Percentiles rank a stretch among this genome's conserved stretches.
phyloP scores from a whole-genome alignment of 1,284 basidiomycete species.

The Sanghuangporus weigelae region DNA sequence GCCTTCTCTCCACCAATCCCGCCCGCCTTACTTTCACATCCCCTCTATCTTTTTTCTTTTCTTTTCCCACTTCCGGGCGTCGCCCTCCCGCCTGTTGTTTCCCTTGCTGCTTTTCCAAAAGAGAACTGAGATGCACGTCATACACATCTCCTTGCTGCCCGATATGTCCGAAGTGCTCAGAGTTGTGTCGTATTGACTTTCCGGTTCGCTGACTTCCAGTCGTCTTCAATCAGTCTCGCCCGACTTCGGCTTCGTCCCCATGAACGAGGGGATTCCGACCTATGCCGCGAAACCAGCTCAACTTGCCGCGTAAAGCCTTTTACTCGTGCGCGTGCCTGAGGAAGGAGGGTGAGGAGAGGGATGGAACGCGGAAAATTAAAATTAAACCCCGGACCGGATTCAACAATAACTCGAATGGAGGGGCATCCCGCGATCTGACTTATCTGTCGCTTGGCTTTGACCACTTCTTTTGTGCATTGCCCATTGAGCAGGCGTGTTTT shows the following conservation, averaged over 20 bases:
- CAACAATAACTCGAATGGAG: background rate
- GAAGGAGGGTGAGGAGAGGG: background rate
- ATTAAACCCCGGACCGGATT: background rate
- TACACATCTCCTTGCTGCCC: background rate
- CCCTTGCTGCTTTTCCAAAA: constrained; percentile 9
- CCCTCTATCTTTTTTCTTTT: background rate
- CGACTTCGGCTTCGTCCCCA: constrained; percentile 73
- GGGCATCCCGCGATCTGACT: background rate
- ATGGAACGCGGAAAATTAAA: background rate
- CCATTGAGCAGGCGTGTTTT: too few species aligned
- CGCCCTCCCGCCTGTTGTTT: too few species aligned
- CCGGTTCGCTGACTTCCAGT: constrained; percentile 42
- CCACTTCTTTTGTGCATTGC: background rate
- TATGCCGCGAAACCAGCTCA: constrained; percentile 58
- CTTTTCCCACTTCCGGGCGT: too few species aligned
- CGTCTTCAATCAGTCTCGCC: constrained; percentile 58
- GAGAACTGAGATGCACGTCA: background rate
- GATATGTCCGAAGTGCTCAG: background rate
- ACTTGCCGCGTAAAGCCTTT: constrained; percentile 23
- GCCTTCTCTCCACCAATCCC: constrained; percentile 23
- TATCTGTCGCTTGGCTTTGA: background rate
- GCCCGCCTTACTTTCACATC: constrained; percentile 14
- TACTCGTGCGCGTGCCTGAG: background rate
- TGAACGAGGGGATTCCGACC: constrained; percentile 67
- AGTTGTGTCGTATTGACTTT: constrained; percentile 20